Conservation (phyloP, 2,329 filamentous ascomycete genomes). For the Endothia cerciana region DNA sequence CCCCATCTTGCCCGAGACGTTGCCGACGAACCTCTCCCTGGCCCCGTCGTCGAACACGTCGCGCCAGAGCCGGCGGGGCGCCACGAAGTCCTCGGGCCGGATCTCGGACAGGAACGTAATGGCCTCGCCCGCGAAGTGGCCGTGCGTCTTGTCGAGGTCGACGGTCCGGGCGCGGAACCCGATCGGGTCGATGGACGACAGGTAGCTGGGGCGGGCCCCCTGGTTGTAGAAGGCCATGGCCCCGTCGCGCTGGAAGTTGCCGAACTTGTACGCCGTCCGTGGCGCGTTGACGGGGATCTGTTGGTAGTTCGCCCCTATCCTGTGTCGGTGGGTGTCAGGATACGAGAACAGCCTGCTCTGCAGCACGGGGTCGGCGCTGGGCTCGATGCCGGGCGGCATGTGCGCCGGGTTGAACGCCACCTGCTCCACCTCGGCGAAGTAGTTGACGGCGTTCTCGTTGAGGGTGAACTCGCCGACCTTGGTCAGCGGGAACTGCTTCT, state of each 20-base stretch:
- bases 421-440: slow-evolving; percentile 72
- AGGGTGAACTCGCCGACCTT: slow-evolving; percentile 57
- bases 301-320: slow-evolving; percentile 66
- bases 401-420: slow-evolving; percentile 67
- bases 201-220: slow-evolving; percentile 62
- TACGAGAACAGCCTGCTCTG: slow-evolving; percentile 66
- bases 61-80: slow-evolving; percentile 62
- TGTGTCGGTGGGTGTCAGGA: slow-evolving; percentile 65
- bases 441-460: slow-evolving; percentile 63
- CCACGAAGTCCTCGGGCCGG: slow-evolving; percentile 46
- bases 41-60: slow-evolving; percentile 63
- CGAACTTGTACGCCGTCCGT: slow-evolving; percentile 54
- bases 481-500: slow-evolving; percentile 55
- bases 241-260: slow-evolving; percentile 74
- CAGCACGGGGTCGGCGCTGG: slow-evolving; percentile 65
- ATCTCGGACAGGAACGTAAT: slow-evolving; percentile 45
- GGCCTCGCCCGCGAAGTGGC: slow-evolving; percentile 44
- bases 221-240: slow-evolving; percentile 72
- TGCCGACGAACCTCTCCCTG: slow-evolving; percentile 61
- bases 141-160: slow-evolving; percentile 44
- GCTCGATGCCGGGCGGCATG: slow-evolving; percentile 66
- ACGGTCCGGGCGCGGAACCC: slow-evolving; percentile 40
- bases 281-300: slow-evolving; percentile 66
- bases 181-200: slow-evolving; percentile 39
- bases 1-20: slow-evolving; percentile 64